Conservation (phyloP, 164 flowering plant species). For the Saururus chinensis region DNA sequence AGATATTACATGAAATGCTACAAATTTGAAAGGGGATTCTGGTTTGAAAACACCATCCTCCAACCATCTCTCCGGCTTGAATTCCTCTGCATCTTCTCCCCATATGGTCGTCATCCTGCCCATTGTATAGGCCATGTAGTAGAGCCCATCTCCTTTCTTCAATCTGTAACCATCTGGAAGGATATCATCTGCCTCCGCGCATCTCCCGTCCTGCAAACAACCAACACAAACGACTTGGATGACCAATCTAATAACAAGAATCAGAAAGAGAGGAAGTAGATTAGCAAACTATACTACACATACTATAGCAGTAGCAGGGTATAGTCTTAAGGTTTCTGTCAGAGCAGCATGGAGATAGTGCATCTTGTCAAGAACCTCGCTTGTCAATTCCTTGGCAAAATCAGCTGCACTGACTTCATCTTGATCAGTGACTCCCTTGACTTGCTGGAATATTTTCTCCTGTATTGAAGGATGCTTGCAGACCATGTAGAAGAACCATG, state of each 20-base stretch:
- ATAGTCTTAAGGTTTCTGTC: constrained; percentile 77
- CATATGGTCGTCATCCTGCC: constrained; percentile 65
- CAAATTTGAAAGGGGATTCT: constrained; percentile 62
- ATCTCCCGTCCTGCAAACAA: constrained; percentile 43
- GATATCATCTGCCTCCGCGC: constrained; percentile 43
- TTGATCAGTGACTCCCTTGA: constrained; percentile 12
- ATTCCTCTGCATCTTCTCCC: constrained; percentile 69
- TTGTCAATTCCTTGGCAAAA: constrained; percentile 29
- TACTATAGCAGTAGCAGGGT: constrained; percentile 75
- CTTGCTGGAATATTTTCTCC: constrained; percentile 45
- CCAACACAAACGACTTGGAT: background rate
- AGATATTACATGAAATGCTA: constrained; percentile 48
- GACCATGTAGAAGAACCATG: constrained; percentile 70
- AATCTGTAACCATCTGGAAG: constrained; percentile 62
- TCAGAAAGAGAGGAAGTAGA: no score
- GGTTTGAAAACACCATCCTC: constrained; percentile 44
- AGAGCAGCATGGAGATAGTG: constrained; percentile 80
- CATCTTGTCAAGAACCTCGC: constrained; percentile 59
- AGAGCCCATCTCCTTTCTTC: constrained; percentile 47
- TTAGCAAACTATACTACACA: no score
- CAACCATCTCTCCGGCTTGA: constrained; percentile 66
- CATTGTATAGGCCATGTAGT: constrained; percentile 62
- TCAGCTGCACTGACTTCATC: constrained; percentile 12
- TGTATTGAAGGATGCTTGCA: constrained; percentile 54
- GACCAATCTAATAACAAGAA: no score